A percentile compares a stretch with the other conserved stretches of the same genome.
phyloP scores from a whole-genome alignment of 164 flowering plant species.

The Macadamia tetraphylla region DNA sequence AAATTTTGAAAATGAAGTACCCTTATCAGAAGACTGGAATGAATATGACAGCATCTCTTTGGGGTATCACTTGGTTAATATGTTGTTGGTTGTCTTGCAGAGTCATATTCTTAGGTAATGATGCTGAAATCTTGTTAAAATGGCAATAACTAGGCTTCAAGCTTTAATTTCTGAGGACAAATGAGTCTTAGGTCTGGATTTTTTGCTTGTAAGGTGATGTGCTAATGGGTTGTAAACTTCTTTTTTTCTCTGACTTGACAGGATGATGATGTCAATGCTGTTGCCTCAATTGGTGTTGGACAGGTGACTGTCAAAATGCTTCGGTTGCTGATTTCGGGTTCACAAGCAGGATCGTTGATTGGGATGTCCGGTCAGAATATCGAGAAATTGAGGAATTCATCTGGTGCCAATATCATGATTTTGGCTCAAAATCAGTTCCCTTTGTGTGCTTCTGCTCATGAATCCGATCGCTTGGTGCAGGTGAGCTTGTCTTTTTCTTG shows the following conservation, averaged over 20 bases:
- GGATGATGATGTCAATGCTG: constrained; percentile 43
- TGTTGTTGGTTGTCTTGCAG: too few relatives aligned
- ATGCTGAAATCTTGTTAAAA: neutral
- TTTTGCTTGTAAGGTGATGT: neutral
- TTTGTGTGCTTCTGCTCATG: constrained; percentile 87
- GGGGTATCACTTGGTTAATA: too few relatives aligned
- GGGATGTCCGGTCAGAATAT: constrained; percentile 85
- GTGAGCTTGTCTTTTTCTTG: constrained; percentile 26
- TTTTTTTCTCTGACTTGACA: constrained; percentile 13
- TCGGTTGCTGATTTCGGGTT: constrained; percentile 83
- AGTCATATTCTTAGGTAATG: too few relatives aligned
- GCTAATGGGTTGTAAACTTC: neutral
- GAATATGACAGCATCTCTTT: too few relatives aligned
- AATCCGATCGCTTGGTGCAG: constrained; percentile 90
- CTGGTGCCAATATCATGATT: constrained; percentile 70
- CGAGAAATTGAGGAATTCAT: constrained; percentile 62
- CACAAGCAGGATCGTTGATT: constrained; percentile 87
- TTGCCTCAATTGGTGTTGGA: constrained; percentile 36
- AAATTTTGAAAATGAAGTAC: too few relatives aligned
- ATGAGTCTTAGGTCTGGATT: neutral
- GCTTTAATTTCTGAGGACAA: neutral
- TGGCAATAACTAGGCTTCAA: neutral
- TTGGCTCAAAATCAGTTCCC: constrained; percentile 76
- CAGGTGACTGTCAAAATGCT: constrained; percentile 71
- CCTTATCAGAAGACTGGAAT: too few relatives aligned